These are phyloP conservation scores for Diophrys appendiculata DNA, from an alignment of 73 alveolate species.

Conservation along the genomic window DNA sequence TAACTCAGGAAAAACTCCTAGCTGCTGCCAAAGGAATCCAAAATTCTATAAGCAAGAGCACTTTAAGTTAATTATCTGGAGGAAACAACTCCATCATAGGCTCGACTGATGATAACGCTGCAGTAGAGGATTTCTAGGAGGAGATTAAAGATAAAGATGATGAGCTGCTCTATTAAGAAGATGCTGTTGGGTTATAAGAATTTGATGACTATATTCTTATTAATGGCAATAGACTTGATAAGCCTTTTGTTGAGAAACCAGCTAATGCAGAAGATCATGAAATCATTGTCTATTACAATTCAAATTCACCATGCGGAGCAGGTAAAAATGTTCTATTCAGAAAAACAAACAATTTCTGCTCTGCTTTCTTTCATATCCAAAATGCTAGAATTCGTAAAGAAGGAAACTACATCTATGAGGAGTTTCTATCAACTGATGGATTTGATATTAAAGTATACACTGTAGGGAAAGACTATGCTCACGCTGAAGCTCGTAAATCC, in stretches of 20 bases:
- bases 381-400: conserved; percentile 82
- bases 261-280: conserved; percentile 97
- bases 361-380: conserved; percentile 66
- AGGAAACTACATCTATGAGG: conserved; percentile 89
- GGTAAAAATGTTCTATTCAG: conserved; percentile 95
- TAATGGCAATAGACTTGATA: conserved; percentile 77
- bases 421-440: conserved; percentile 91
- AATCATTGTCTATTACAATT: conserved; percentile 88
- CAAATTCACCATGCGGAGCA: conserved; percentile 86
- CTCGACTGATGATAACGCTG: conserved; percentile 17
- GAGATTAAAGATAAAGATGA: conserved; percentile 47
- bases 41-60: not conserved
- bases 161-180: conserved; percentile 57
- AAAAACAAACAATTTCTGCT: conserved; percentile 79
- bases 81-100: not conserved
- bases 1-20: not conserved
- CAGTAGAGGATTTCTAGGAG: conserved; percentile 31
- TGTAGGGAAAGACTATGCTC: conserved; percentile 94
- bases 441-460: conserved; percentile 97
- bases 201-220: conserved; percentile 79
- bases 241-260: conserved; percentile 97
- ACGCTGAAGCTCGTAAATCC: conserved; percentile 98
- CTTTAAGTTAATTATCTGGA: not conserved
- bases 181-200: conserved; percentile 70
- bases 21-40: conserved; percentile 9